Evolutionary conservation across 768 basidiomycete genomes (phyloP).

Genomic region (Tulasnella sp.): DNA sequence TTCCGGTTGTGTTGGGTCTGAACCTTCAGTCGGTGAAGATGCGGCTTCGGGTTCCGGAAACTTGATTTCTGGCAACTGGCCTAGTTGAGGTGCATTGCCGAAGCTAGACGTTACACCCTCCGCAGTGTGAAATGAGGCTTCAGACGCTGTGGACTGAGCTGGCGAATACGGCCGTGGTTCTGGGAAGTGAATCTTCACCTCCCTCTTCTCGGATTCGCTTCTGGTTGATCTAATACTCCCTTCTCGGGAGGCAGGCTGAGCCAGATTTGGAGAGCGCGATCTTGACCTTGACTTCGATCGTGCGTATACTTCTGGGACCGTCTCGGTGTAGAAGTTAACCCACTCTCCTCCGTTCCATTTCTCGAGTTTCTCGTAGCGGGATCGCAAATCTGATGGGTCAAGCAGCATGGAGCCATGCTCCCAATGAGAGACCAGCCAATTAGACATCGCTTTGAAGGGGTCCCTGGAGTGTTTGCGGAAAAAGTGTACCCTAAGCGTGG

Average conservation of each 20-base stretch:
- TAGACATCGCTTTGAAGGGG: constrained; percentile 42
- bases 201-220: neutral
- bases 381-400: constrained; percentile 43
- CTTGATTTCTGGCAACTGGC: neutral
- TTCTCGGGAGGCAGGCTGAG: neutral
- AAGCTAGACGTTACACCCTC: neutral
- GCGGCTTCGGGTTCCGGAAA: neutral
- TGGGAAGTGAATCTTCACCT: neutral
- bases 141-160: neutral
- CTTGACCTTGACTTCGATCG: neutral
- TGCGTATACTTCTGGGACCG: constrained; percentile 23
- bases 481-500: constrained; percentile 35
- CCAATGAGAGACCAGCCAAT: constrained; percentile 48
- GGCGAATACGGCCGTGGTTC: neutral
- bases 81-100: neutral
- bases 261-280: neutral
- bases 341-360: constrained; percentile 42
- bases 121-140: neutral
- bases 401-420: constrained; percentile 56
- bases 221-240: neutral
- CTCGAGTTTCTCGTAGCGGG: constrained; percentile 43
- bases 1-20: neutral
- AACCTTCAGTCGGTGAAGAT: neutral
- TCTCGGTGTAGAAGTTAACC: constrained; percentile 57
- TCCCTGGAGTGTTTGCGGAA: constrained; percentile 47